These are phyloP conservation scores for Trichophyton schoenleinii DNA, from an alignment of 2,329 filamentous ascomycete species.

Conservation along the genomic window DNA sequence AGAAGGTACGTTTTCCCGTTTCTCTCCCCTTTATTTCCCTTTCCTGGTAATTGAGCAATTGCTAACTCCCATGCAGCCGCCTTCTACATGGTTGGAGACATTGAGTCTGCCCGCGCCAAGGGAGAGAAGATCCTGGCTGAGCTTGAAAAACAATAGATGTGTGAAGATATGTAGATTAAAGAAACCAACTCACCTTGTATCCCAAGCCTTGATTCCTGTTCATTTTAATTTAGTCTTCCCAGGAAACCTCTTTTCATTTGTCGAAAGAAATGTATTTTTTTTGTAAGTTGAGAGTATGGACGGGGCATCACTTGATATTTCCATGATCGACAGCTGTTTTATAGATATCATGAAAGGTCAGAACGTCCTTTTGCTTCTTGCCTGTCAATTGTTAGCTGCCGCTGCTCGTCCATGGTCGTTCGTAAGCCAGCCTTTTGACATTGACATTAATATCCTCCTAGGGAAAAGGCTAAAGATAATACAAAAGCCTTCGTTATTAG, in stretches of 20 bases:
- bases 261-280: conserved; percentile 3
- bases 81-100: conserved; percentile 98
- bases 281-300: conserved; percentile 2
- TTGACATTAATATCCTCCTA: too few species aligned
- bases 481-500: too few species aligned
- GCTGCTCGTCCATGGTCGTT: background rate
- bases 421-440: too few species aligned
- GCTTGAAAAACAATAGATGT: conserved; percentile 47
- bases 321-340: conserved; percentile 3
- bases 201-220: conserved; percentile 4
- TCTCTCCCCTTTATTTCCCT: background rate
- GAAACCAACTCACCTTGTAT: conserved; percentile 6
- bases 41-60: conserved; percentile 6
- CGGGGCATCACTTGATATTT: conserved; percentile 5
- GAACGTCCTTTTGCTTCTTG: background rate
- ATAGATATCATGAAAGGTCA: conserved; percentile 3
- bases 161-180: conserved; percentile 12
- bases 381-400: background rate
- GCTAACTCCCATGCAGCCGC: conserved; percentile 35
- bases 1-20: conserved; percentile 52
- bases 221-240: conserved; percentile 5
- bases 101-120: conserved; percentile 85
- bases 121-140: conserved; percentile 99
- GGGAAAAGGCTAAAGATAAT: too few species aligned
- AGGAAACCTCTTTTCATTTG: conserved; percentile 5